Conservation (phyloP, 148 eudicot species). For the Fagopyrum homotropicum region DNA sequence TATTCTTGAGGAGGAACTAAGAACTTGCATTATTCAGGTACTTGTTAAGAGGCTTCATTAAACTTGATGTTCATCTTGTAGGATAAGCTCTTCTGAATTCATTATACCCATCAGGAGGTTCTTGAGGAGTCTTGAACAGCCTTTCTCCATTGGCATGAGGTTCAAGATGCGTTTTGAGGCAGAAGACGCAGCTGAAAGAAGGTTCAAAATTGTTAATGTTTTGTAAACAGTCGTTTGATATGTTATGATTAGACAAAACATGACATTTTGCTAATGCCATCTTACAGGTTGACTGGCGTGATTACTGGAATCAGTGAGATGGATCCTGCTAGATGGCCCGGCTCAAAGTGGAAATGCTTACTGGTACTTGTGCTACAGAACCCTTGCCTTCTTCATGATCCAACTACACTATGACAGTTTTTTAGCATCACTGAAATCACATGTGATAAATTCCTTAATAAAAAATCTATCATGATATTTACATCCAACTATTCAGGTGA, state of each 20-base stretch:
- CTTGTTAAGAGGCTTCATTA: background rate
- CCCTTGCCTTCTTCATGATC: background rate
- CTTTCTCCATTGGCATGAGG: slow-evolving; percentile 55
- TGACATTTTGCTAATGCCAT: slow-evolving; percentile 13
- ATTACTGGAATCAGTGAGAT: slow-evolving; percentile 62
- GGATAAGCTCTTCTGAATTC: slow-evolving; percentile 73
- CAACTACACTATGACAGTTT: background rate
- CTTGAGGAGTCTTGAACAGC: slow-evolving; percentile 46
- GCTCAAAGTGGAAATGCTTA: slow-evolving; percentile 89
- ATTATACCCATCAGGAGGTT: slow-evolving; percentile 57
- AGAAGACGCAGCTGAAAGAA: slow-evolving; percentile 84
- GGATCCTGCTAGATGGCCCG: slow-evolving; percentile 82
- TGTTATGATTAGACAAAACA: background rate
- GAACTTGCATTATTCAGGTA: background rate
- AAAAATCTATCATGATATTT: too few species aligned
- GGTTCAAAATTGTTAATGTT: slow-evolving; percentile 28
- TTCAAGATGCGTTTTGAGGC: slow-evolving; percentile 74
- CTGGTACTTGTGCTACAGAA: slow-evolving; percentile 40
- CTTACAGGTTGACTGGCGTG: slow-evolving; percentile 64
- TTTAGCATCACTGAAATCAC: too few species aligned
- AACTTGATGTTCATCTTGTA: slow-evolving; percentile 19
- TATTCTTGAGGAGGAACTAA: too few species aligned
- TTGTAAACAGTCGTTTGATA: background rate
- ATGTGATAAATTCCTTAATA: background rate
- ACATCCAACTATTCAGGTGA: slow-evolving; percentile 41